Base-by-base conservation (phyloP, 202 grass and related monocot species). In the Panicum virgatum region DNA sequence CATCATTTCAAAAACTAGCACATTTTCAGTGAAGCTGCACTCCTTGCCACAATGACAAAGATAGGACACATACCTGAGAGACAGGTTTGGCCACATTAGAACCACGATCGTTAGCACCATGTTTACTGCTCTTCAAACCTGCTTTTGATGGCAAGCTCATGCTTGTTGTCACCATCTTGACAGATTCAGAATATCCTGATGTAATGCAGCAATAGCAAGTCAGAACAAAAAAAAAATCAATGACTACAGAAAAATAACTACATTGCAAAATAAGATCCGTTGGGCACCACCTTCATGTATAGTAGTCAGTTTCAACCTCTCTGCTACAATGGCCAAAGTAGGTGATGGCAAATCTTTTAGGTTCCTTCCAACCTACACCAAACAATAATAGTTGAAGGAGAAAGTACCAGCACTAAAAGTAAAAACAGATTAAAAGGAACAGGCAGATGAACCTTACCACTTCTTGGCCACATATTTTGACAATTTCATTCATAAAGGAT, bases 311-410 rank as follows among this genome's bases (percentile, higher is more conserved):
- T 96, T 99, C 72, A 96, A 80, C 83, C 90, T 82, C 82, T 99
- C 96, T 25, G 90, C 72, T 83, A 99, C 87, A 83, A 93, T 80
- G 73, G 89, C 88, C 79, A 99, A 85, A 80, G 91, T 91, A 80
- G 96, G 93, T 34, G 91, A 92, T 47, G 90, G 89, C 38, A 99
- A 79, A 91, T 99, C 96, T 87, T 93, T 99, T 85, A 99, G 78
- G 83, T 86, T 93, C 73, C 90, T 94, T 50, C 88, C 87, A 77
- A 90, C 91, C 96, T 94, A 82, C 37, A 73, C 1, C 25, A 87
- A 58, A 38, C 3, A 80, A 67, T 26, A 29, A 43, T 64, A 79
- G 67, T 67, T 22, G 81, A 20, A 39, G 1, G 38, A 58, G 62
- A 83, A 22, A 12, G 68, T 23, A 25, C 9, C 19, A 16, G 8